Evolutionary conservation across 164 flowering plant species (phyloP).

Genomic region (Macadamia tetraphylla): DNA sequence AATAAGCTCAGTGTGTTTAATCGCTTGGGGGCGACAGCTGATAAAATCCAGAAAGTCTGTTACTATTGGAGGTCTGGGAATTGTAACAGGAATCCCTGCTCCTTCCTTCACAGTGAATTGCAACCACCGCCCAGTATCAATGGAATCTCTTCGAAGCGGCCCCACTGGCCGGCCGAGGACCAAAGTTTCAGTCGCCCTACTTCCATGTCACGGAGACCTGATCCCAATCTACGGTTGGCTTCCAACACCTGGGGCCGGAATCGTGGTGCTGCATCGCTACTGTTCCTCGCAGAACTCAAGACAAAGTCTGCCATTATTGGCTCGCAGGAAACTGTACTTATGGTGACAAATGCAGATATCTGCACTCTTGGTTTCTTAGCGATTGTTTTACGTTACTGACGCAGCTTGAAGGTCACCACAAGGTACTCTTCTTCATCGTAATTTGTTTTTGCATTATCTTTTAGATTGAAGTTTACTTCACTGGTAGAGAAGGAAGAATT

Average conservation of each 20-base stretch:
- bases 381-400: slow-evolving; percentile 59
- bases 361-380: slow-evolving; percentile 73
- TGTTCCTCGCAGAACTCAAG: slow-evolving; percentile 27
- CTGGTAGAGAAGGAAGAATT: no score
- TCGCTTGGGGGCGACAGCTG: slow-evolving; percentile 19
- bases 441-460: no score
- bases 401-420: slow-evolving; percentile 76
- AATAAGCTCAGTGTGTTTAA: slow-evolving; percentile 19
- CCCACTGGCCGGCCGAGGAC: slow-evolving; percentile 24
- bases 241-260: slow-evolving; percentile 51
- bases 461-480: background rate
- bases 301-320: slow-evolving; percentile 68
- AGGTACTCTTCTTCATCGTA: slow-evolving; percentile 31
- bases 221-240: slow-evolving; percentile 6
- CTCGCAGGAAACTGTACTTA: slow-evolving; percentile 56
- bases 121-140: slow-evolving; percentile 20
- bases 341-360: slow-evolving; percentile 61
- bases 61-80: slow-evolving; percentile 65
- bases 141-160: slow-evolving; percentile 28
- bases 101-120: slow-evolving; percentile 50
- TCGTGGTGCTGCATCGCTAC: slow-evolving; percentile 15
- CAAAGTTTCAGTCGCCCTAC: slow-evolving; percentile 24
- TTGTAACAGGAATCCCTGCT: slow-evolving; percentile 53
- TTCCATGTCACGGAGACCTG: slow-evolving; percentile 22
- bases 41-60: slow-evolving; percentile 49